Base-by-base conservation (phyloP, 164 flowering plant species). In the Dillenia suffruticosa region DNA sequence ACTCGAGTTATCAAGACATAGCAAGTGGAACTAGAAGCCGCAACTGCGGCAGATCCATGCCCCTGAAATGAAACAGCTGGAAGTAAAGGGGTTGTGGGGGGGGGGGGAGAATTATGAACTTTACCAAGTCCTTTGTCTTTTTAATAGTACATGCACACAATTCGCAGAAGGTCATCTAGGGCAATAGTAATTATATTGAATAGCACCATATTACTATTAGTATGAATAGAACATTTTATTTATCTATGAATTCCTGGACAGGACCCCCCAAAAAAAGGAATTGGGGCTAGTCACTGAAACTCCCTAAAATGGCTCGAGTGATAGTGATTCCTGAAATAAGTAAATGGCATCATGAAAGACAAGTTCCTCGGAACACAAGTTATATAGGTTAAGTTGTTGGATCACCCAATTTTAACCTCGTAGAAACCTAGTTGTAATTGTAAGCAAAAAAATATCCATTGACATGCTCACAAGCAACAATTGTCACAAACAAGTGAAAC, bases 1-100 rank as follows among this genome's bases (percentile, higher is more conserved):
- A 72, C 96, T 88, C 71, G 84, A 75, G 61, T 87, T 90, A 61
- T 93, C 96, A 45, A 93, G 40, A 58, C 94, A 54, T 93, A 93
- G 79, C 98, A 93, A 64, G 73, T 72, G 61, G 96, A 82, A 58
- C 66, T 79, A 15, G 98, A 96, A 6, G 75, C 88, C 24, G 66
- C 87, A 59, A 88, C 64, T 1, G 96, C 73, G 14, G 61, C 72
- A 44, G 70, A 79, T 50, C 63, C 57, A 60, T 52, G 32, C 17
- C 68, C 68, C 73, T 68, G 77, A 22, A 74, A 46, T 64, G 79
- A 14, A 53, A 75, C 58, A 71, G 58, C 95, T 82, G 77, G 69
- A 63, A 59, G 67, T 56, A 59, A 67, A 9, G 32, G 14, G n/a
- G n/a, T n/a, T n/a, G n/a, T n/a, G n/a, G n/a, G n/a, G n/a, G n/a